Conservation (phyloP, 1,139 yeast species). For the Candida sp. region DNA sequence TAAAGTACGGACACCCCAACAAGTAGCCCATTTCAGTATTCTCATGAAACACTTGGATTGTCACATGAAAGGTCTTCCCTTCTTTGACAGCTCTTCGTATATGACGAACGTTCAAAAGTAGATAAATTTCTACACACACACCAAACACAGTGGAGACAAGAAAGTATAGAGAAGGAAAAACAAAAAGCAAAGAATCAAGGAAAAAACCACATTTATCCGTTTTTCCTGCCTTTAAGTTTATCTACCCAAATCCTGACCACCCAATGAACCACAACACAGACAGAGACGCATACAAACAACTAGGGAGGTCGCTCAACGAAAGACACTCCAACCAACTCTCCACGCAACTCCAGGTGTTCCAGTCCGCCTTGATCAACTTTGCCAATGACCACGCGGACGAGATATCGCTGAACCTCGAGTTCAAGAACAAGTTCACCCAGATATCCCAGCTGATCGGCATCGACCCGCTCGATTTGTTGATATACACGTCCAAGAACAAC, state of each 20-base stretch:
- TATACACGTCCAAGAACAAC: slow-evolving; percentile 21
- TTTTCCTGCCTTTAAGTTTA: not conserved
- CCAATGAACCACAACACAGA: slow-evolving; percentile 18
- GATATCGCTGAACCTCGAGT: slow-evolving; percentile 64
- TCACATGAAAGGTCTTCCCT: not conserved
- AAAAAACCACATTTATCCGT: not conserved
- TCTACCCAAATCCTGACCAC: no score
- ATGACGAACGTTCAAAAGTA: not conserved
- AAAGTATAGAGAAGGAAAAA: no score
- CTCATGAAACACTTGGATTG: not conserved
- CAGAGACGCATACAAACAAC: slow-evolving; percentile 31
- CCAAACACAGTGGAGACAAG: not conserved
- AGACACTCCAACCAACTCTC: slow-evolving; percentile 55
- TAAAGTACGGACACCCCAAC: not conserved
- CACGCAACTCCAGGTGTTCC: slow-evolving; percentile 64
- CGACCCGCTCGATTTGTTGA: slow-evolving; percentile 70
- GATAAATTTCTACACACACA: not conserved
- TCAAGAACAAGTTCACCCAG: slow-evolving; percentile 70
- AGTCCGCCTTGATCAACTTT: slow-evolving; percentile 61
- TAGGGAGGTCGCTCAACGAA: slow-evolving; percentile 32
- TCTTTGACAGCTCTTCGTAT: no score
- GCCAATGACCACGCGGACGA: slow-evolving; percentile 69
- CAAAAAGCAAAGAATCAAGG: not conserved
- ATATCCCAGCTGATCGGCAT: slow-evolving; percentile 82
- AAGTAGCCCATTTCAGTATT: not conserved